Evolutionary conservation across 768 basidiomycete species (phyloP), one percentile per base, ranked within the genome.

Genomic region (Kockovaella imperatae): DNA sequence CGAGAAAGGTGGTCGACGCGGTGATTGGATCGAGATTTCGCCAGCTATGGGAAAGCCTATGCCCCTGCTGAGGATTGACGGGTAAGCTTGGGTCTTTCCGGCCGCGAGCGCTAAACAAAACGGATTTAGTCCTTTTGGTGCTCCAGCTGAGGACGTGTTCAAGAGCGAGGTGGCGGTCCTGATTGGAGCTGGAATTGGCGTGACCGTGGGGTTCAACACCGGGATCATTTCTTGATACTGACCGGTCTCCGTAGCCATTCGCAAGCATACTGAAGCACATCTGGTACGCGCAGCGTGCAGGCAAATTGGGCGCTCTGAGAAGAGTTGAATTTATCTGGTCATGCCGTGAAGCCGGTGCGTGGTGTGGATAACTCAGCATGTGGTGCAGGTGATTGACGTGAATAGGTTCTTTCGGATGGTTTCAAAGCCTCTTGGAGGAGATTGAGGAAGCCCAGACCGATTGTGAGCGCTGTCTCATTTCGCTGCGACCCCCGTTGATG

Each of bases 331-430:
- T 93, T 72, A 86, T 93, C 75, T 93, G 89, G 90, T 51, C 50
- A 6, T 63, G 61, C 43, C 40, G 54, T 21, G 62, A 59, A 29
- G 56, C 62, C 15, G 59, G 62, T 53, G 3, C 42, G 53, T 48
- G 4, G 20, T n/a, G 21, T 28, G 24, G 21, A 26, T 21, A 10
- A 15, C n/a, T 28, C 17, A 15, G 15, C 40, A 34, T 35, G 5
- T 28, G n/a, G 31, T 10, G 31, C 31, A 10, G 10, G n/a, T 25
- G 43, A 11, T 18, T 14, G 21, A 18, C 15, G n/a, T 10, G n/a
- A 5, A 28, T 85, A n/a, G 87, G 87, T n/a, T 86, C 86, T n/a
- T 89, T 95, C 62, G 89, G 87, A 60, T 95, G 90, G 90, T 93
- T 96, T 79, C 87, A 91, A 70, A 82, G 78, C 52, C 74, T 95